These are phyloP conservation scores for Talaromyces sp. DNA, from an alignment of 2,329 filamentous ascomycete species.

Conservation along the genomic window DNA sequence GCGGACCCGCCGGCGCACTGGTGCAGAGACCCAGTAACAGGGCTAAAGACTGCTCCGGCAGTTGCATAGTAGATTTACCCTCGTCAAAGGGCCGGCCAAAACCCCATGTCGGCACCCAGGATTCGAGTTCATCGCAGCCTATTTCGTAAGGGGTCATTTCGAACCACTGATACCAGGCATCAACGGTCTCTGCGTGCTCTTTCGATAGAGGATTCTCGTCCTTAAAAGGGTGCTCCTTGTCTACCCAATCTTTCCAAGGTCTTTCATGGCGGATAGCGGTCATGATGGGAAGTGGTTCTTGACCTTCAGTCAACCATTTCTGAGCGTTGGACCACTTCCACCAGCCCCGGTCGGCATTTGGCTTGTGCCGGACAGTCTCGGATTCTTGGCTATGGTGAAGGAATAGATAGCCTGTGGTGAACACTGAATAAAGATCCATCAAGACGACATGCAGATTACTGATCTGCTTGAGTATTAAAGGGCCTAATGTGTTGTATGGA, in stretches of 20 bases:
- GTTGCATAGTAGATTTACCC: conserved; percentile 25
- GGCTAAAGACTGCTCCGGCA: conserved; percentile 19
- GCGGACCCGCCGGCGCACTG: conserved; percentile 17
- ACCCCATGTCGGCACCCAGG: conserved; percentile 38
- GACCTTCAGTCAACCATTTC: conserved; percentile 15
- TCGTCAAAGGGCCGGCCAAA: conserved; percentile 36
- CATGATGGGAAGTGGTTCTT: conserved; percentile 19
- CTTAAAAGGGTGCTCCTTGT: conserved; percentile 19
- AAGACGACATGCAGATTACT: conserved; percentile 20
- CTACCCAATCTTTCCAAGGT: conserved; percentile 21
- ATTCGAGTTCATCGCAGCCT: conserved; percentile 37
- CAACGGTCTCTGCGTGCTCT: neutral
- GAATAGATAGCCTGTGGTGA: conserved; percentile 20
- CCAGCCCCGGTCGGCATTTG: conserved; percentile 15
- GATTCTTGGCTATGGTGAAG: conserved; percentile 19
- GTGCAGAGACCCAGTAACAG: conserved; percentile 19
- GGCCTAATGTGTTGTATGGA: conserved; percentile 17
- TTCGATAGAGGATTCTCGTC: conserved; percentile 4
- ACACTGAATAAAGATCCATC: conserved; percentile 21
- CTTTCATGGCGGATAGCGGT: conserved; percentile 20
- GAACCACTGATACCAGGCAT: conserved; percentile 39
- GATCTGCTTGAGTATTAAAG: conserved; percentile 17
- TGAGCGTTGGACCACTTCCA: conserved; percentile 18
- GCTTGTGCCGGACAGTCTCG: conserved; percentile 7
- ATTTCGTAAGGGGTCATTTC: conserved; percentile 37